These are phyloP conservation scores for Aureobasidium subglaciale DNA, from an alignment of 2,329 filamentous ascomycete genomes.

Conservation along the genomic window DNA sequence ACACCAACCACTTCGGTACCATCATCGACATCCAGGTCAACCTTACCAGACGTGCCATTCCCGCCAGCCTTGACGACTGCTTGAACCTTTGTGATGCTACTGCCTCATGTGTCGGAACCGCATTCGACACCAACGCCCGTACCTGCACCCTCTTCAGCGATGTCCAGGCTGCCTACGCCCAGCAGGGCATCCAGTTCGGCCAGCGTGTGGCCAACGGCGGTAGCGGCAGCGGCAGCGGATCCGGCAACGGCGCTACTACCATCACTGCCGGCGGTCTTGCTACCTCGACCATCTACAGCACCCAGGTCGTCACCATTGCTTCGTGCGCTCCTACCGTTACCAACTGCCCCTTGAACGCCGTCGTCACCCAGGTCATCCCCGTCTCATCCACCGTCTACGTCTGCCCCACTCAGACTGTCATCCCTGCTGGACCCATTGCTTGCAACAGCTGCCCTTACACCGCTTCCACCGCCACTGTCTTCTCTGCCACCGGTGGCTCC, in stretches of 20 bases:
- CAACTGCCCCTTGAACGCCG: slow-evolving; percentile 11
- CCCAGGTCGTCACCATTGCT: slow-evolving; percentile 17
- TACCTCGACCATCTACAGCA: slow-evolving; percentile 17
- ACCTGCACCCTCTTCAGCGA: slow-evolving; percentile 19
- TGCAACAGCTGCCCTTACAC: slow-evolving; percentile 14
- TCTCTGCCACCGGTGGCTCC: slow-evolving; percentile 1
- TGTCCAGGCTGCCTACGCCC: slow-evolving; percentile 4
- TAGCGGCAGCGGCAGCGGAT: not conserved
- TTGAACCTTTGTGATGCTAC: slow-evolving; percentile 8
- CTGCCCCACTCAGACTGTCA: not conserved
- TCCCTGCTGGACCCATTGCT: slow-evolving; percentile 9
- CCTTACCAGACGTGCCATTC: slow-evolving; percentile 7
- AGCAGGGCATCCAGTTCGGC: slow-evolving; percentile 7
- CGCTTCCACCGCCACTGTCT: slow-evolving; percentile 6
- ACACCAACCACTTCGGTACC: slow-evolving; percentile 13
- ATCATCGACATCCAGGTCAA: slow-evolving; percentile 6
- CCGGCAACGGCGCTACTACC: not conserved
- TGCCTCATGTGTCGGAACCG: slow-evolving; percentile 37
- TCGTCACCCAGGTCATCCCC: not conserved
- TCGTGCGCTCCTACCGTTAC: slow-evolving; percentile 17
- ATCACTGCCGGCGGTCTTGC: not conserved
- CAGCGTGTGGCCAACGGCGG: slow-evolving; percentile 1
- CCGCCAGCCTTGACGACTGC: slow-evolving; percentile 14
- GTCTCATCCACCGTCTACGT: slow-evolving; percentile 7
- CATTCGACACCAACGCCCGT: slow-evolving; percentile 35